Base-by-base conservation (phyloP, 2,329 filamentous ascomycete species). In the Colletotrichum neosansevieriae region DNA sequence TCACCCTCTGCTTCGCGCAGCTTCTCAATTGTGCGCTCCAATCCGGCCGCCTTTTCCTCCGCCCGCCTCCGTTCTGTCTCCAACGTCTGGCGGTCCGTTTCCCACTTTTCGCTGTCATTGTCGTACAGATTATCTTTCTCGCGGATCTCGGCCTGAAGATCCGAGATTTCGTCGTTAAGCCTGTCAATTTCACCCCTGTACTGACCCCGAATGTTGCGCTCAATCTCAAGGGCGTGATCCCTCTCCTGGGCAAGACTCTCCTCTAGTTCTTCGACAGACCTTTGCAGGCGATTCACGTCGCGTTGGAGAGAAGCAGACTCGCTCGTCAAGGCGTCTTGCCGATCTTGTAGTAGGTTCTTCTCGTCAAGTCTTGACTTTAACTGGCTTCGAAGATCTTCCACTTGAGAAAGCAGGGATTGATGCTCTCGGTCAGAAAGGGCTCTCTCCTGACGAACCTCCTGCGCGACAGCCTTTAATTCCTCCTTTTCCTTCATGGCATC, bases 61-160 rank as follows among this genome's bases (percentile, higher is more conserved):
- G 89, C 89, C 63, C 86, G 86, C 56, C 89, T 85, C 61, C 88
- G 88, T 73, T 93, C 89, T 1, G 89, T 84, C 73, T 92, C 87
- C 1, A 94, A 80, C 45, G 85, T 86, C 38, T 88, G 86, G 73
- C 85, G 89, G 74, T 91, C 88, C 7, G 85, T 87, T 60, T 92
- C 89, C 91, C 91, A 94, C 73, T 89, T 89, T 71, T 93, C 91
- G 76, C 86, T 88, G 73, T 93, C 90, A 65, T 91, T 88, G 67
- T 90, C 89, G 78, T 91, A 90, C 42, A 91, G 83, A 54, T 89
- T 90, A 73, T 93, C 89, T 71, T 90, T 92, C 72, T 92, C 89
- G 71, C 89, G 86, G 36, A 92, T 84, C 71, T 91, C 87, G 19
- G 88, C 86, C 67, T 90, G 88, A 4, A 92, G 81, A 60, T 85